Evolutionary conservation across 176 grass and related monocot genomes (phyloP), one percentile per base, ranked within the genome.

Genomic region (Elymus sibiricus): DNA sequence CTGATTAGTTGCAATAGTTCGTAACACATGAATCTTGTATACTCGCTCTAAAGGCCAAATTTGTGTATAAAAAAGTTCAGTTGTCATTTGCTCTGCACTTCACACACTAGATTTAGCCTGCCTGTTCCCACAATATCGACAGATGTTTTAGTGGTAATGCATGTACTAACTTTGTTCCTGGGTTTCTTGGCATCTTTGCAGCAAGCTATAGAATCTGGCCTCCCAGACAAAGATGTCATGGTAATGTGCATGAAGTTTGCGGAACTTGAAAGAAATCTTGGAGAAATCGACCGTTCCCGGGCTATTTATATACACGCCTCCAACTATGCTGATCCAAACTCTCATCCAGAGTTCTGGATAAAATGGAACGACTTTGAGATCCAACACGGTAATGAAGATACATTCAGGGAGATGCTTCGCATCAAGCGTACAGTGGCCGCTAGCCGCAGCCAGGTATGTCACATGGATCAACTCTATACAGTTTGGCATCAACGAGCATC

Each of bases 341-440:
- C 90, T 62, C 90, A 94, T 84, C 89, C 90, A 55, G 89, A 94
- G 73, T 99, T 99, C 81, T 96, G 97, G 97, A 94, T 91, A 58
- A 96, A 91, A 80, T 99, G 97, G 97, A 95, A 99, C 29, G 94
- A 99, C 73, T 99, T 99, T 77, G 97, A 99, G 87, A 92, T 99
- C 70, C 94, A 94, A 74, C 97, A 96, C 56, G 97, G 94, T 16
- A 94, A 99, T 0, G 97, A 96, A 86, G 97, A 99, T 80, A 99
- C 94, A 4, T 99, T 94, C 82, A 91, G 97, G 70, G 97, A 99
- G 83, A 99, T 99, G 97, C 97, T 95, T 25, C 92, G 94, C 12
- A 93, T 99, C 60, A 91, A 85, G 12, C 94, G 92, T 32, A 96
- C 90, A 59, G 97, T 96, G 65, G 82, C 86, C 24, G 97, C 97